Evolutionary conservation across 2,329 filamentous ascomycete species (phyloP).

Genomic region (Cytospora piceae): DNA sequence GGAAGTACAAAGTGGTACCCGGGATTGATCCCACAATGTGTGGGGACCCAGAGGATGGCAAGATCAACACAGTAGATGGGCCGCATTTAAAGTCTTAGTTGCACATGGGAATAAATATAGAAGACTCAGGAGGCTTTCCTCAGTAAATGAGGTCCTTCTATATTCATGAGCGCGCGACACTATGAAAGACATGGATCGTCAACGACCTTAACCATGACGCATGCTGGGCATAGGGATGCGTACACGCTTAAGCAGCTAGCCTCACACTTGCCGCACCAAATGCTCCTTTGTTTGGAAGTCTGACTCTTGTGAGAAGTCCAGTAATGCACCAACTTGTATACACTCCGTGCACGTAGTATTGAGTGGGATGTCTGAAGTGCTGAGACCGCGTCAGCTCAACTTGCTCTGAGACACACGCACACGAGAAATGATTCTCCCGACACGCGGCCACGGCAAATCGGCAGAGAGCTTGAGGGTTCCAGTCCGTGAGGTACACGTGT

Average conservation of each 20-base stretch:
- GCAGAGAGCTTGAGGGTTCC: neutral
- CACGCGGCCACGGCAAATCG: constrained; percentile 1
- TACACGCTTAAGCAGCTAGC: too few relatives aligned
- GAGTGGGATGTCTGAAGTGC: constrained; percentile 15
- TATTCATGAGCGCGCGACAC: neutral
- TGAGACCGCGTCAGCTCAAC: constrained; percentile 22
- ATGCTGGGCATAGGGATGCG: neutral
- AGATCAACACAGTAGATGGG: neutral
- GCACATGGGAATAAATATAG: neutral
- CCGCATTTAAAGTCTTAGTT: neutral
- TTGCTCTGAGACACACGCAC: neutral
- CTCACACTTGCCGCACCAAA: too few relatives aligned
- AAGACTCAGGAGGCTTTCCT: neutral
- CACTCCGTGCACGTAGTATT: neutral
- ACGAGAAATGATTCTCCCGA: neutral
- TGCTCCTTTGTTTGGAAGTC: neutral
- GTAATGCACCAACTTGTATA: too few relatives aligned
- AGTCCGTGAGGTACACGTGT: neutral
- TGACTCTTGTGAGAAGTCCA: neutral
- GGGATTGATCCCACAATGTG: neutral
- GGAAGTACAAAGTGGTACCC: neutral
- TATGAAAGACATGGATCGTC: neutral
- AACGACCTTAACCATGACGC: neutral
- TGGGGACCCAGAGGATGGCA: neutral
- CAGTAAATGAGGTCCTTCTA: neutral